These are phyloP conservation scores for Tetrapyrgos nigripes DNA, from an alignment of 1,284 basidiomycete genomes.

Conservation along the genomic window DNA sequence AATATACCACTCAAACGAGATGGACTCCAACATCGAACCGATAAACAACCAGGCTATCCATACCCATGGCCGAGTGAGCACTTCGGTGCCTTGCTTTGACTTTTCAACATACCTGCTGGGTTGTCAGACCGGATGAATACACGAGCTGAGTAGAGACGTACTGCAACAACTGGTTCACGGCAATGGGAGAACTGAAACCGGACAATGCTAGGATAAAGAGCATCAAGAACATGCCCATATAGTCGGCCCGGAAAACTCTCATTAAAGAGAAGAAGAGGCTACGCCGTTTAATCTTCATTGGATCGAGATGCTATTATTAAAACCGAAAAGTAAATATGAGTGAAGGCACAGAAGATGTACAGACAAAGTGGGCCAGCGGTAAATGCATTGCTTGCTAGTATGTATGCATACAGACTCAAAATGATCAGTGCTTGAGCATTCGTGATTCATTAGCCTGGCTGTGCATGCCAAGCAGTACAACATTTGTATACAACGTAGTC, in stretches of 20 bases:
- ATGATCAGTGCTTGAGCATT: too few relatives aligned
- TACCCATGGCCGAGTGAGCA: slow-evolving; percentile 32
- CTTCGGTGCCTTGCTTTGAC: neutral
- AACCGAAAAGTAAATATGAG: too few relatives aligned
- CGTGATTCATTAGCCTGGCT: too few relatives aligned
- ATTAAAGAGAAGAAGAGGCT: slow-evolving; percentile 10
- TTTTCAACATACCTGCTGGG: slow-evolving; percentile 14
- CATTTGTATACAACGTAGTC: too few relatives aligned
- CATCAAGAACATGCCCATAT: slow-evolving; percentile 22
- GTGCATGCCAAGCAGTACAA: too few relatives aligned
- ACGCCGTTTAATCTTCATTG: slow-evolving; percentile 1
- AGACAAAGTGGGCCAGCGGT: too few relatives aligned
- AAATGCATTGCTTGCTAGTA: too few relatives aligned
- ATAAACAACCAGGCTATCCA: slow-evolving; percentile 61
- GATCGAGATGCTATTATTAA: neutral
- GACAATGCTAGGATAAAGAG: slow-evolving; percentile 28
- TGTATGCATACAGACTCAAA: too few relatives aligned
- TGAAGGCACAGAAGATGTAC: too few relatives aligned
- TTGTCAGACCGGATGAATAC: neutral
- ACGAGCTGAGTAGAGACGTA: slow-evolving; percentile 9
- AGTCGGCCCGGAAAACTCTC: slow-evolving; percentile 31
- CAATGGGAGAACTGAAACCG: slow-evolving; percentile 44
- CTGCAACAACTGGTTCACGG: slow-evolving; percentile 46
- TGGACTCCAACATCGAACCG: slow-evolving; percentile 47
- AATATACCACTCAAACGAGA: slow-evolving; percentile 56